phyloP scores from a whole-genome alignment of 2,329 filamentous ascomycete genomes.

The Aureobasidium musti region DNA sequence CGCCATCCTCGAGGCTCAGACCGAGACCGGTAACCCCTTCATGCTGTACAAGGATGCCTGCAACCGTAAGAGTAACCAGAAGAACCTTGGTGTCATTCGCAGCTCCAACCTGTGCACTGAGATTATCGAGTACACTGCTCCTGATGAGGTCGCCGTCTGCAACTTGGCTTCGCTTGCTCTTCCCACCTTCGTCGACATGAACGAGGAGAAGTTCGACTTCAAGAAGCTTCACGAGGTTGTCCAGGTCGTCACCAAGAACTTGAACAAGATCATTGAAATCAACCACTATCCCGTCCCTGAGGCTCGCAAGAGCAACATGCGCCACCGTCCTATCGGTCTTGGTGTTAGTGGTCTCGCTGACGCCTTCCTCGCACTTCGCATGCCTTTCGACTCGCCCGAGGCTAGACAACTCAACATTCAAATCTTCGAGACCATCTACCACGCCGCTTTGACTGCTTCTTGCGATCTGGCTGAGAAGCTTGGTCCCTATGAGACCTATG shows the following conservation, averaged over 20 bases:
- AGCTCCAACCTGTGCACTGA: constrained; percentile 99
- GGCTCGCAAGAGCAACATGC: constrained; percentile 94
- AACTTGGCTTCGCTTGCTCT: constrained; percentile 94
- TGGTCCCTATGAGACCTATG: constrained; percentile 85
- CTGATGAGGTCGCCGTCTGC: constrained; percentile 98
- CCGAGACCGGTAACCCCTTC: constrained; percentile 97
- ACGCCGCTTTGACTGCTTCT: constrained; percentile 87
- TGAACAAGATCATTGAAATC: constrained; percentile 98
- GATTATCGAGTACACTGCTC: constrained; percentile 95
- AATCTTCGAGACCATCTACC: constrained; percentile 99
- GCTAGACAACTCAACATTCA: constrained; percentile 93
- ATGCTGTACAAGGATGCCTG: constrained; percentile 99
- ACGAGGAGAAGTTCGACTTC: constrained; percentile 86
- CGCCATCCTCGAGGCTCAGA: constrained; percentile 95
- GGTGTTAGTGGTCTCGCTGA: constrained; percentile 98
- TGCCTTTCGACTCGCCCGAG: constrained; percentile 96
- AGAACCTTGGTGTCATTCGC: constrained; percentile 97
- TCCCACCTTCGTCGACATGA: constrained; percentile 86
- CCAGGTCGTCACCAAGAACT: constrained; percentile 87
- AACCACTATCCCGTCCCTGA: constrained; percentile 98
- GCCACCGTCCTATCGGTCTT: constrained; percentile 91
- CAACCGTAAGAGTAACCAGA: constrained; percentile 99
- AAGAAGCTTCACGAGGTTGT: constrained; percentile 93
- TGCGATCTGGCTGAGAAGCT: constrained; percentile 79
- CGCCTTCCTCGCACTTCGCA: constrained; percentile 92